phyloP scores from a whole-genome alignment of 106 monocot genomes.

The Phalaenopsis aphrodite region DNA sequence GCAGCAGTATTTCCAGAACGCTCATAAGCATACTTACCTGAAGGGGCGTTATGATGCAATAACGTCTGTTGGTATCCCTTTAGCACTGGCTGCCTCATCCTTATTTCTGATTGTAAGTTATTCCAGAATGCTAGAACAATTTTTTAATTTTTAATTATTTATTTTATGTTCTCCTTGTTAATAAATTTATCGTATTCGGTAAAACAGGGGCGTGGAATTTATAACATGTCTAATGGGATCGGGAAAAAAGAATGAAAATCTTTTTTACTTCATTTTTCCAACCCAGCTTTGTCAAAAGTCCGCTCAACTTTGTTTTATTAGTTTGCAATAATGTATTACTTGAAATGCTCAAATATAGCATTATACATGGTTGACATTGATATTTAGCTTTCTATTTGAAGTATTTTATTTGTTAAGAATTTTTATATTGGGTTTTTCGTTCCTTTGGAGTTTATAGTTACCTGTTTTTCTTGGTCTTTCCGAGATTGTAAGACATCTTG shows the following conservation, averaged over 20 bases:
- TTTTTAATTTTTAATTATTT: too few species aligned
- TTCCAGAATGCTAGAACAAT: too few species aligned
- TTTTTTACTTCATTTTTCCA: too few species aligned
- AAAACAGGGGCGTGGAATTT: slow-evolving; percentile 45
- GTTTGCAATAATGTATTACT: too few species aligned
- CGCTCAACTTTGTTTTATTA: too few species aligned
- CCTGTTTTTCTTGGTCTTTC: too few species aligned
- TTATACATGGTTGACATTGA: neutral
- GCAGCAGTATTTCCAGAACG: slow-evolving; percentile 57
- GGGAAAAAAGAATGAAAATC: slow-evolving; percentile 39
- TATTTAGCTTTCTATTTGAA: neutral
- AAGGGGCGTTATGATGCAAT: slow-evolving; percentile 65
- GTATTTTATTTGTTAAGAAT: neutral
- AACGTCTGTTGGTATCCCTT: slow-evolving; percentile 74
- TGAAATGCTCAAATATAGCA: neutral
- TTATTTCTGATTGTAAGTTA: slow-evolving; percentile 49
- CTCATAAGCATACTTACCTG: slow-evolving; percentile 60
- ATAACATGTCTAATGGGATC: slow-evolving; percentile 68
- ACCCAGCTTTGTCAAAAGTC: neutral
- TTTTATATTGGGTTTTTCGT: neutral
- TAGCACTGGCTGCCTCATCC: slow-evolving; percentile 36
- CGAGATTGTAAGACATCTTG: neutral
- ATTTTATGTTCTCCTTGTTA: neutral
- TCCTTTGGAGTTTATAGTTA: too few species aligned
- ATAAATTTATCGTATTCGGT: neutral